Evolutionary conservation across 2,329 filamentous ascomycete species (phyloP), one percentile per base, ranked within the genome.

Genomic region (Hymenoscyphus fructigenus): DNA sequence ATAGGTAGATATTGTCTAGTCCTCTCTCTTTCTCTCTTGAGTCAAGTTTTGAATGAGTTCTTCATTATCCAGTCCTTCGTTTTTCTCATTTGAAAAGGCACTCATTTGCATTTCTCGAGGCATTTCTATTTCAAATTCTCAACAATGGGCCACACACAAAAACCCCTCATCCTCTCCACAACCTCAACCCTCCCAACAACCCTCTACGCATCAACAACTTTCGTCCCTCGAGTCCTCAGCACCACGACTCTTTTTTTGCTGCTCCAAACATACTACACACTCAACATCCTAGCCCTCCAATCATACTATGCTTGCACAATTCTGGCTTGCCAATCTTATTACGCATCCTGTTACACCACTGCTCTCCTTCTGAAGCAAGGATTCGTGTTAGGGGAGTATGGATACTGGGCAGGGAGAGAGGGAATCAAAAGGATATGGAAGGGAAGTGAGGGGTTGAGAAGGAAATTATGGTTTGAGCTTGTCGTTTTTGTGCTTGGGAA

Each of bases 401-500:
- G 32, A 23, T 47, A 6, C 28, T 62, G 53, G 55, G 41, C 14
- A 41, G 47, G 32, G 2, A 66, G 62, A 32, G 20, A 38, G 38
- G 60, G 60, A 14, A 10, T 32, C 5, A 61, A 60, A 9, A 58
- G 47, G 41, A 62, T 55, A 15, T 73, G 69, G 72, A 69, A 67
- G 62, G 55, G 57, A 3, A 62, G 56, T 7, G 70, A 73, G 58
- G 32, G 26, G 10, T 23, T 72, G 50, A 68, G 71, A 55, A 69
- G 68, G 23, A 74, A 70, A 59, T 15, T 76, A 3, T 70, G 64
- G 3, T 72, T 66, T 63, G 74, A 76, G 60, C 64, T 76, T 6
- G 68, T 68, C 57, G 61, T 71, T 15, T 75, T 75, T 55, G 57
- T 74, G 28, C 56, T 76, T 1, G 74, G 74, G 0, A 66, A 67